Evolutionary conservation across 345 rosid genomes (phyloP).

Genomic region (Eucalyptus camaldulensis): DNA sequence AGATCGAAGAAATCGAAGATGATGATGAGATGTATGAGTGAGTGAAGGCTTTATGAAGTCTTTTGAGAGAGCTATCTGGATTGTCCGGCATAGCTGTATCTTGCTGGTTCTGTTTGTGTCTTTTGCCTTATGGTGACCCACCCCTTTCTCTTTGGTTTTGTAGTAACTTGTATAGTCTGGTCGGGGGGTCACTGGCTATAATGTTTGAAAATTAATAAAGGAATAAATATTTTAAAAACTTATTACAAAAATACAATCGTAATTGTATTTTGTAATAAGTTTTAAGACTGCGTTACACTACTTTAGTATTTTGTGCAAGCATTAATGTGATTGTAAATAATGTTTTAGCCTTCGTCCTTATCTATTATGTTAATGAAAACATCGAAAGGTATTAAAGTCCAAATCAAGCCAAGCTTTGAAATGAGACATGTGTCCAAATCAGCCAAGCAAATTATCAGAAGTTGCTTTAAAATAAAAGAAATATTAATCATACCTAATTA

Average conservation of each 20-base stretch:
- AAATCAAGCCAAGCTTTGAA: not conserved
- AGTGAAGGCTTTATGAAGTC: too few species aligned
- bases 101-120: not conserved
- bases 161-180: too few species aligned
- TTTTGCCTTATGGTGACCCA: not conserved
- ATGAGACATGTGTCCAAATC: not conserved
- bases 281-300: accelerated
- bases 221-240: accelerated
- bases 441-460: not conserved
- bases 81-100: not conserved
- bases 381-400: not conserved
- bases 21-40: slow-evolving; percentile 25
- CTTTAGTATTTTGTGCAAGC: not conserved
- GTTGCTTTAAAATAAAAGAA: not conserved
- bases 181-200: too few species aligned
- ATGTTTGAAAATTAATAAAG: too few species aligned
- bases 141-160: not conserved
- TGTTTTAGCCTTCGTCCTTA: not conserved
- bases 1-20: slow-evolving; percentile 55
- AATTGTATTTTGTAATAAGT: accelerated
- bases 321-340: not conserved
- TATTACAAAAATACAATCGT: accelerated
- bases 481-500: too few species aligned
- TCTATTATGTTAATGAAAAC: not conserved
- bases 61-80: not conserved